Evolutionary conservation across 2,329 filamentous ascomycete species (phyloP).

Genomic region (Epichloe aotearoae): DNA sequence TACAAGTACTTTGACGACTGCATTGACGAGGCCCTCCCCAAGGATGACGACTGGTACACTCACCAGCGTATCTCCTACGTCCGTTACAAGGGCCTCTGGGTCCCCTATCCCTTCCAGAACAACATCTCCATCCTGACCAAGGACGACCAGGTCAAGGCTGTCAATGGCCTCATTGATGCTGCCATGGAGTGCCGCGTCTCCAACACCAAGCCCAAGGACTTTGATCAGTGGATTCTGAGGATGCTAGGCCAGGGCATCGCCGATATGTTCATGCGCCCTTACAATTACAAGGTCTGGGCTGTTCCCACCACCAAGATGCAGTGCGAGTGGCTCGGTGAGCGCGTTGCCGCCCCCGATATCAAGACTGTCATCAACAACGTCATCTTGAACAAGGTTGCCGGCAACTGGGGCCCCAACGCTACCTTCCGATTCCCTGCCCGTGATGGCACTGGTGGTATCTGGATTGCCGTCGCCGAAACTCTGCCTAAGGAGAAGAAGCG

Average conservation of each 20-base stretch:
- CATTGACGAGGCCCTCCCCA: slow-evolving; percentile 90
- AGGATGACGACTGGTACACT: slow-evolving; percentile 88
- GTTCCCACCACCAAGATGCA: slow-evolving; percentile 99
- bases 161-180: slow-evolving; percentile 93
- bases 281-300: slow-evolving; percentile 99
- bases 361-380: slow-evolving; percentile 91
- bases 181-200: slow-evolving; percentile 75
- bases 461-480: slow-evolving; percentile 92
- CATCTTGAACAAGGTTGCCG: slow-evolving; percentile 88
- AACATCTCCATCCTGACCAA: slow-evolving; percentile 98
- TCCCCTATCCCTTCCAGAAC: slow-evolving; percentile 99
- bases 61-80: slow-evolving; percentile 99
- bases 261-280: slow-evolving; percentile 95
- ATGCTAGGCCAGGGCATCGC: slow-evolving; percentile 83
- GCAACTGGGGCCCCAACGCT: slow-evolving; percentile 95
- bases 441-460: slow-evolving; percentile 95
- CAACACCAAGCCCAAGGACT: slow-evolving; percentile 87
- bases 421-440: slow-evolving; percentile 96
- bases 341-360: slow-evolving; percentile 90
- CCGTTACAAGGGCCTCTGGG: slow-evolving; percentile 91
- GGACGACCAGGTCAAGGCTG: slow-evolving; percentile 88
- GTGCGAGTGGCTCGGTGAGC: slow-evolving; percentile 96
- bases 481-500: slow-evolving; percentile 83
- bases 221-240: slow-evolving; percentile 96
- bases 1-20: slow-evolving; percentile 99